These are phyloP conservation scores for Alloascoidea hylecoeti DNA, from an alignment of 805 yeast species.

Conservation along the genomic window DNA sequence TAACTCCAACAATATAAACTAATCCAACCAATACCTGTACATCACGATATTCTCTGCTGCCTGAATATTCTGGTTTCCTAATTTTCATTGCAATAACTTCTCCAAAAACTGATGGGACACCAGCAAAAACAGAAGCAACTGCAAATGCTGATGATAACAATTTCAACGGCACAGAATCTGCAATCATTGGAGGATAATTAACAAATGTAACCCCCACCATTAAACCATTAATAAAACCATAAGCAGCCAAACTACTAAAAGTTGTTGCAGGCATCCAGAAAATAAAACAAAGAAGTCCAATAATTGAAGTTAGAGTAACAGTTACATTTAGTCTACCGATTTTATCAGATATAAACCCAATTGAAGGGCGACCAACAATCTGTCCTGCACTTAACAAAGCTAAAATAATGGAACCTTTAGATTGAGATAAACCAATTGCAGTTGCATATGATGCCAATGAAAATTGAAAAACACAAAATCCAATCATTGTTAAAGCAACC, in stretches of 20 bases:
- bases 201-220: constrained; percentile 17
- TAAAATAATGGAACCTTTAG: constrained; percentile 14
- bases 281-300: constrained; percentile 17
- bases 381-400: constrained; percentile 22
- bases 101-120: no score
- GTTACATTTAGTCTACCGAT: constrained; percentile 30
- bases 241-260: constrained; percentile 15
- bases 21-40: no score
- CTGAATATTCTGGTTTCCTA: no score
- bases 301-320: constrained; percentile 14
- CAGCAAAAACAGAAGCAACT: no score
- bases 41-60: no score
- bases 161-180: no score
- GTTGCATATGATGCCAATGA: constrained; percentile 16
- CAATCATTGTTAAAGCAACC: constrained; percentile 9
- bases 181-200: no score
- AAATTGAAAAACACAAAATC: not conserved
- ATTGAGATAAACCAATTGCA: constrained; percentile 9
- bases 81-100: no score
- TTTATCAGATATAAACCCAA: constrained; percentile 31
- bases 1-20: no score
- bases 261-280: constrained; percentile 20
- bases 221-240: constrained; percentile 17
- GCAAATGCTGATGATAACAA: no score
- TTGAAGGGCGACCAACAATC: constrained; percentile 32